Evolutionary conservation across 345 rosid genomes (phyloP), one percentile per base, ranked within the genome.

Genomic region (Eucalyptus sp.): DNA sequence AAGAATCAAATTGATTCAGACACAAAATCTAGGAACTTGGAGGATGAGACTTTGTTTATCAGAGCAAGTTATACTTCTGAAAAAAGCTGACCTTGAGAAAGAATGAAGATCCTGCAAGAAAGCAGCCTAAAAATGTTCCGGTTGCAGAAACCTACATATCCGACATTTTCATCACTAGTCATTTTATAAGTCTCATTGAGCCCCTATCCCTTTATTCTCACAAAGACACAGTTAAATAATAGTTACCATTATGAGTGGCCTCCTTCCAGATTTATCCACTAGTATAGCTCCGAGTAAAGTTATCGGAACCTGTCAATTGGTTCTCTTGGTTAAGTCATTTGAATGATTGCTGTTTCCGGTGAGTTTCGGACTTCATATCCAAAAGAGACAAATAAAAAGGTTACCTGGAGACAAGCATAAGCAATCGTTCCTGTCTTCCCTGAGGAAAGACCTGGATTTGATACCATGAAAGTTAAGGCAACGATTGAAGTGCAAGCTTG

Each of bases 201-300:
- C 50, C 25, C 27, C 41, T n/a, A 52, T 86, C 41, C 13, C 8
- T 76, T 37, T 37, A 6, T 17, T 13, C 46, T 37, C 43, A 41
- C 48, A 76, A 11, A 76, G 83, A 71, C 2, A 50, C 66, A 76
- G 5, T 54, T 50, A 43, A 60, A 83, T 20, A 56, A 48, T 24
- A 62, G 25, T 86, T 93, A 97, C 99, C 99, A 97, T 95, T 25
- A 96, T 93, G n/a, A 97, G 95, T 86, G 98, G 98, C 66, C 97
- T 93, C 94, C 99, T 95, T 91, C 99, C 99, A 64, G 94, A 91
- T 88, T 89, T 96, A 91, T 97, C 99, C 89, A 96, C 94, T 89
- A 96, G 89, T 46, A 95, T 25, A 88, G 99, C 97, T 89, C 99
- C 99, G 60, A 93, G 76, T 84, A 95, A 68, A 80, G 99, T 96